phyloP scores from a whole-genome alignment of 768 basidiomycete species.

The Collybia mongolica region DNA sequence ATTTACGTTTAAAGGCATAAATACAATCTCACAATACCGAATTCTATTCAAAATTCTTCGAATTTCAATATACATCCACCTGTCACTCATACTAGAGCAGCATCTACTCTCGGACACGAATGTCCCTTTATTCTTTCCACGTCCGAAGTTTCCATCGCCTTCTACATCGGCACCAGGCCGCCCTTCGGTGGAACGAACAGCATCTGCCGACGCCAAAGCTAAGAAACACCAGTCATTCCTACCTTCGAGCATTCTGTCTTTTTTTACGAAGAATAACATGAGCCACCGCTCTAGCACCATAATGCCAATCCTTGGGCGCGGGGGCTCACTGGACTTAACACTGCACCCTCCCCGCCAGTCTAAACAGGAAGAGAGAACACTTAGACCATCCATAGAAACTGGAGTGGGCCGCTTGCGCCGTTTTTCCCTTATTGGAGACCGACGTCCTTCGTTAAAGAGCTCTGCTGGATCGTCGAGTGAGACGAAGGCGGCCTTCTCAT shows the following conservation, averaged over 20 bases:
- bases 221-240: slow-evolving; percentile 31
- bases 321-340: slow-evolving; percentile 40
- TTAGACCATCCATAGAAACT: slow-evolving; percentile 28
- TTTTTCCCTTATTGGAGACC: slow-evolving; percentile 36
- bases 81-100: slow-evolving; percentile 63
- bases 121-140: slow-evolving; percentile 44
- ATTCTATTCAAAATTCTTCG: slow-evolving; percentile 49
- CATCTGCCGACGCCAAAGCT: slow-evolving; percentile 8
- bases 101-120: slow-evolving; percentile 50
- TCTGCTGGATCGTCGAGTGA: slow-evolving; percentile 12
- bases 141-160: slow-evolving; percentile 22
- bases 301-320: slow-evolving; percentile 21
- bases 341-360: slow-evolving; percentile 11
- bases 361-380: slow-evolving; percentile 10
- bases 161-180: slow-evolving; percentile 22
- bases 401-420: slow-evolving; percentile 24
- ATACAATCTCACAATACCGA: slow-evolving; percentile 38
- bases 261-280: slow-evolving; percentile 29
- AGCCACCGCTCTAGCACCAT: slow-evolving; percentile 19
- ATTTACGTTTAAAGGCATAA: slow-evolving; percentile 51
- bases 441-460: slow-evolving; percentile 17
- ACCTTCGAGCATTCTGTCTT: slow-evolving; percentile 38
- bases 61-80: slow-evolving; percentile 50
- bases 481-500: slow-evolving; percentile 31
- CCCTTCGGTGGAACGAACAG: not conserved